phyloP scores from a whole-genome alignment of 306 rosid genomes.

The Delonix regia region DNA sequence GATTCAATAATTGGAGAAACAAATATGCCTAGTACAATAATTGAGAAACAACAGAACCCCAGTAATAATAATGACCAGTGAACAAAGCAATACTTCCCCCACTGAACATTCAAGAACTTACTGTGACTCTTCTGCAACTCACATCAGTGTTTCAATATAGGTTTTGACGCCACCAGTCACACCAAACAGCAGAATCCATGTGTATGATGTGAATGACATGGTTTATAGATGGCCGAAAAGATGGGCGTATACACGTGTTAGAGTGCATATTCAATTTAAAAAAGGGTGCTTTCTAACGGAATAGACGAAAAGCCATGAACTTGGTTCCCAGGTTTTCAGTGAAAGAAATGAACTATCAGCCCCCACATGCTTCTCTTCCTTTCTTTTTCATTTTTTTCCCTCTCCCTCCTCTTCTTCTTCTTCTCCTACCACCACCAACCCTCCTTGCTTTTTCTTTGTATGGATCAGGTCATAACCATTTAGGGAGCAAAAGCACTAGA shows the following conservation, averaged over 20 bases:
- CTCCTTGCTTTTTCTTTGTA: slow-evolving; percentile 32
- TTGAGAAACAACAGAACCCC: slow-evolving; percentile 30
- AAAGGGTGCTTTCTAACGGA: slow-evolving; percentile 34
- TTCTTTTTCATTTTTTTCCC: slow-evolving; percentile 3
- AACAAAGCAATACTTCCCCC: slow-evolving; percentile 15
- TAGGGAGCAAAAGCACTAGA: slow-evolving; percentile 63
- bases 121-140: slow-evolving; percentile 37
- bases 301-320: slow-evolving; percentile 43
- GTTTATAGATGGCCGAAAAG: slow-evolving; percentile 46
- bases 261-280: slow-evolving; percentile 49
- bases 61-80: slow-evolving; percentile 35
- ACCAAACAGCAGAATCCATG: slow-evolving; percentile 48
- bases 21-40: slow-evolving; percentile 28
- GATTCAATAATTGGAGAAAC: slow-evolving; percentile 19
- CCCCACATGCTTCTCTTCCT: slow-evolving; percentile 67
- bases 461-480: slow-evolving; percentile 36
- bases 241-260: slow-evolving; percentile 52
- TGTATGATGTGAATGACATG: slow-evolving; percentile 44
- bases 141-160: slow-evolving; percentile 39
- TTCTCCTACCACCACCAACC: slow-evolving; percentile 44
- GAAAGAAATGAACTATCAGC: slow-evolving; percentile 53
- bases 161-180: slow-evolving; percentile 43
- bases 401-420: slow-evolving; percentile 15
- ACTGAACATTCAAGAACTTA: slow-evolving; percentile 43
- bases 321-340: slow-evolving; percentile 76